Conservation (phyloP, 306 rosid species). For the Aeschynomene evenia region DNA sequence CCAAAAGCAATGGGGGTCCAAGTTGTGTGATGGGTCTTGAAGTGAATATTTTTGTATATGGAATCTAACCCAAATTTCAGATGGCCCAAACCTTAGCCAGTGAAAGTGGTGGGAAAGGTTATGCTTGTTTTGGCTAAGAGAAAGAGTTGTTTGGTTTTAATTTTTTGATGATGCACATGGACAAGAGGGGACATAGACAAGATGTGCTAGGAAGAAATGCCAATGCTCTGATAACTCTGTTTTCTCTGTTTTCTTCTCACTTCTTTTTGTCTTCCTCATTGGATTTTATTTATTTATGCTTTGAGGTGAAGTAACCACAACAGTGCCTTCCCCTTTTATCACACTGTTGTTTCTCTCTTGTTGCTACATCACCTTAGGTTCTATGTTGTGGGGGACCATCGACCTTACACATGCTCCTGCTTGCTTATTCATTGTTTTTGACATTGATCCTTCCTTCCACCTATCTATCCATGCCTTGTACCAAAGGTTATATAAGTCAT, state of each 20-base stretch:
- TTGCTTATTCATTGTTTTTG: too few relatives aligned
- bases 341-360: slow-evolving; percentile 30
- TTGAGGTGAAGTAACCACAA: slow-evolving; percentile 41
- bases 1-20: slow-evolving; percentile 41
- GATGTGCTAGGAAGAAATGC: slow-evolving; percentile 49
- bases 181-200: slow-evolving; percentile 78
- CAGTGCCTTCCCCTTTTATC: slow-evolving; percentile 10
- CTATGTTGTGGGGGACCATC: slow-evolving; percentile 40
- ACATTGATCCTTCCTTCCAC: slow-evolving; percentile 40
- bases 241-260: slow-evolving; percentile 41
- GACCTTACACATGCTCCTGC: slow-evolving; percentile 27
- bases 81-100: slow-evolving; percentile 41
- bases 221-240: slow-evolving; percentile 42
- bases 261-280: slow-evolving; percentile 45
- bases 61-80: slow-evolving; percentile 33
- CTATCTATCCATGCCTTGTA: slow-evolving; percentile 34
- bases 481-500: slow-evolving; percentile 26
- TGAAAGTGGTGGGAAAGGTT: slow-evolving; percentile 20
- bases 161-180: too few relatives aligned
- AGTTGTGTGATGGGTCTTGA: slow-evolving; percentile 38
- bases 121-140: slow-evolving; percentile 29
- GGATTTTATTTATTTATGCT: slow-evolving; percentile 45
- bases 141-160: too few relatives aligned
- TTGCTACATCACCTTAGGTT: background rate
- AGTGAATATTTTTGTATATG: slow-evolving; percentile 22